Evolutionary conservation across 2,329 filamentous ascomycete species (phyloP), one percentile per base, ranked within the genome.

Genomic region (Neurospora sp.): DNA sequence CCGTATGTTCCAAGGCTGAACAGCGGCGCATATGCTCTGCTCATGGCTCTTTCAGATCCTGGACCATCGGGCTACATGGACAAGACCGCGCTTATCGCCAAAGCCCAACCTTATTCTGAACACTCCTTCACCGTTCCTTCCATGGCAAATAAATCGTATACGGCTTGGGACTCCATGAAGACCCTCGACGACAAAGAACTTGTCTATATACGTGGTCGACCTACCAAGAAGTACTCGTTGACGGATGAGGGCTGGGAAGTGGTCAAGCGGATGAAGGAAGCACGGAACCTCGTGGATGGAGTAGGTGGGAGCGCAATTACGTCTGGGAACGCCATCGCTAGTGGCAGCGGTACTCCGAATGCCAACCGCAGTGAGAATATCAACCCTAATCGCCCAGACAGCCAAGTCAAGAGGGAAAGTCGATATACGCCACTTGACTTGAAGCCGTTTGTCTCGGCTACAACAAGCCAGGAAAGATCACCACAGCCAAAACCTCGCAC

Each of bases 101-200:
- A 85, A 12, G 91, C 91, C 0, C 90, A 95, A 75, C 87, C 86
- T 6, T 83, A 91, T 77, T 92, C 89, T 75, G 91, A 94, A 76
- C 81, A 89, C 1, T 93, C 91, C 0, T 93, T 93, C 75, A 90
- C 86, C 0, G 87, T 86, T 0, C 89, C 91, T 0, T 83, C 82
- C 52, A 89, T 92, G 69, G 83, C 90, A 0, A 89, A 84, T 11
- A 91, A 89, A 70, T 91, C 87, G 75, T 92, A 92, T 74, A 95
- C 92, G 0, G 92, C 92, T 0, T 96, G 92, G 92, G 91, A 87
- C 75, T 93, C 91, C 1, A 93, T 95, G 85, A 92, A 92, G 77
- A 92, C 90, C 0, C 80, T 96, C 39, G 74, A 89, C 5, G 84
- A 88, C 69, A 93, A 94, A 76, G 91, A 93, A 70, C 81, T 94